A percentile compares a stretch with the other conserved stretches of the same genome.
phyloP scores from a whole-genome alignment of 768 basidiomycete species.

The Boletus sp. region DNA sequence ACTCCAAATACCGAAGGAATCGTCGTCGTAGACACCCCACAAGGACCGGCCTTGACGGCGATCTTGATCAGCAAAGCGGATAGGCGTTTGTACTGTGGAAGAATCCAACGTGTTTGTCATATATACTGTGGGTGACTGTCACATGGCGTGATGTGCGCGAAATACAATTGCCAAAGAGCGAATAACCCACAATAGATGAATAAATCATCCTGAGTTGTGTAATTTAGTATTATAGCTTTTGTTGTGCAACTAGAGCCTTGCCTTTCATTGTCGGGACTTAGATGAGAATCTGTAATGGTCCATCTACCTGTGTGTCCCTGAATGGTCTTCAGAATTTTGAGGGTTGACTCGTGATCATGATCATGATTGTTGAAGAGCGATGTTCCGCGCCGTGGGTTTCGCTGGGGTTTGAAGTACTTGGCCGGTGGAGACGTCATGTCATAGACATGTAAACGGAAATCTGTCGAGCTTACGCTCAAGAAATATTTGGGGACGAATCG shows the following conservation, averaged over 20 bases:
- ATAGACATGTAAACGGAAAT: conserved; percentile 88
- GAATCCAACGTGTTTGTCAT: conserved; percentile 71
- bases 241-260: conserved; percentile 45
- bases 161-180: neutral
- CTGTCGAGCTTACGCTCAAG: conserved; percentile 35
- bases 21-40: conserved; percentile 38
- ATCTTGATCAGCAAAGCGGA: conserved; percentile 52
- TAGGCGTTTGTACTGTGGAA: conserved; percentile 57
- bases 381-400: conserved; percentile 15
- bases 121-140: conserved; percentile 67
- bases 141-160: neutral
- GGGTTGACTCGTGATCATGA: conserved; percentile 45
- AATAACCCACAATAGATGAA: conserved; percentile 65
- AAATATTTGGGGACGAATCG: neutral
- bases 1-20: conserved; percentile 80
- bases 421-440: conserved; percentile 57
- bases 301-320: conserved; percentile 75
- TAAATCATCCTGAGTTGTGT: conserved; percentile 72
- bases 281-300: conserved; percentile 94
- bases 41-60: conserved; percentile 31
- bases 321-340: conserved; percentile 60
- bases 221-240: conserved; percentile 23
- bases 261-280: conserved; percentile 87
- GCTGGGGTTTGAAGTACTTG: conserved; percentile 17
- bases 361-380: conserved; percentile 25